A percentile compares a stretch with the other conserved stretches of the same genome.
Conservation (phyloP, 2,329 filamentous ascomycete genomes). For the Emmonsia crescens region DNA sequence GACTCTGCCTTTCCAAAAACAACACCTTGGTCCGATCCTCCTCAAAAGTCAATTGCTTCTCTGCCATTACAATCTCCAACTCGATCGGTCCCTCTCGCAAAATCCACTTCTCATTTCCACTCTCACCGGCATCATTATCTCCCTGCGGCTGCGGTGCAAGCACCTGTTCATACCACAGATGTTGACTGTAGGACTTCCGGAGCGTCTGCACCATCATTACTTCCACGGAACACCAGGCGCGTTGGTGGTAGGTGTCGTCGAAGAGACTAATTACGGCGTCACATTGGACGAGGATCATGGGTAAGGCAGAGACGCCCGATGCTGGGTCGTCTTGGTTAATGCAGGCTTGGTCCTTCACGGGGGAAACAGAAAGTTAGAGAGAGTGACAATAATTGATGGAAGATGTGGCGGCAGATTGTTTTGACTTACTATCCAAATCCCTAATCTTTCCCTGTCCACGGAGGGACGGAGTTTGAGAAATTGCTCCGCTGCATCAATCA, state of each 20-base stretch:
- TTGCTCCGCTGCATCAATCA: background rate
- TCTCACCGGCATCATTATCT: background rate
- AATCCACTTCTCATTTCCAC: background rate
- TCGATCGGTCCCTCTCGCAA: background rate
- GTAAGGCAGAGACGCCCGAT: background rate
- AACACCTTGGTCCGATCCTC: background rate
- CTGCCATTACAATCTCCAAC: background rate
- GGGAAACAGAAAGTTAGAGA: background rate
- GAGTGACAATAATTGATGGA: background rate
- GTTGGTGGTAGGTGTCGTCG: background rate
- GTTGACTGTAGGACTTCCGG: background rate
- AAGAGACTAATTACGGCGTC: background rate
- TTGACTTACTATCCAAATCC: background rate
- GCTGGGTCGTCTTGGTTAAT: background rate
- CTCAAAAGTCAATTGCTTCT: background rate
- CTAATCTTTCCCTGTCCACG: background rate
- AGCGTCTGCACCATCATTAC: background rate
- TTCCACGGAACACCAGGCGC: background rate
- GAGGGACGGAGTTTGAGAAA: background rate
- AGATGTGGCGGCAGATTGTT: background rate
- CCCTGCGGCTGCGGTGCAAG: background rate
- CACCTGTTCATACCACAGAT: background rate
- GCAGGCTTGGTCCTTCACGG: background rate
- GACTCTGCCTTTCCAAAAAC: background rate
- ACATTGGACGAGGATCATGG: background rate